Conservation (phyloP, 345 rosid species). For the Gossypium thurberi region DNA sequence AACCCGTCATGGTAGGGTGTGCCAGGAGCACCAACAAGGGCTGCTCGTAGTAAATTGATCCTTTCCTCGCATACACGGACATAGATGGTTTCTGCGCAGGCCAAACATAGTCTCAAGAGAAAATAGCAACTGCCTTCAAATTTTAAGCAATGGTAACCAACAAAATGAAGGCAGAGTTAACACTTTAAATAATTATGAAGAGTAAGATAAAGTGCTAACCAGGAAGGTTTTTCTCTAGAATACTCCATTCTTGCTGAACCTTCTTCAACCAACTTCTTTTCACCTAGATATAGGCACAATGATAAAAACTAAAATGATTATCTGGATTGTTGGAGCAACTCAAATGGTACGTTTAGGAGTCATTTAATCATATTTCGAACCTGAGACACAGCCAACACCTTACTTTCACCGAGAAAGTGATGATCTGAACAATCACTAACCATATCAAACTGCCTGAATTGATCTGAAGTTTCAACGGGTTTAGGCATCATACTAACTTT, state of each 20-base stretch:
- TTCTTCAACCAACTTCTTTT: constrained; percentile 73
- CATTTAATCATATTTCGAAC: constrained; percentile 32
- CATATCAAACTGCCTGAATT: constrained; percentile 69
- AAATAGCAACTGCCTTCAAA: not conserved
- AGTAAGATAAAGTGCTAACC: constrained; percentile 40
- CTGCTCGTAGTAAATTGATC: constrained; percentile 84
- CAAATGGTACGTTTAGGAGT: constrained; percentile 7
- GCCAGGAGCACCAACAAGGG: constrained; percentile 74
- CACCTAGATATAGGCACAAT: constrained; percentile 33
- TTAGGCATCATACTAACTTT: constrained; percentile 16
- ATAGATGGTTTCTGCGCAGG: constrained; percentile 61
- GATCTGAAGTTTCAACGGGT: constrained; percentile 16
- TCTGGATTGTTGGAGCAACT: not conserved
- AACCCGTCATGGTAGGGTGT: constrained; percentile 93
- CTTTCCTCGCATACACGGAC: constrained; percentile 78
- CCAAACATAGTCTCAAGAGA: not conserved
- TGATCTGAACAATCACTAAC: constrained; percentile 67
- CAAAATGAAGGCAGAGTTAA: not conserved
- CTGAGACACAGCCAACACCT: constrained; percentile 47
- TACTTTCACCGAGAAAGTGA: constrained; percentile 49
- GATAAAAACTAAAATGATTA: not conserved
- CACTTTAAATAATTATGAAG: not conserved
- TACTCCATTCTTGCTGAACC: constrained; percentile 90
- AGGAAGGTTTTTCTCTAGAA: constrained; percentile 66
- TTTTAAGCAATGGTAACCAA: not conserved